Evolutionary conservation across 2,329 filamentous ascomycete genomes (phyloP), one percentile per base, ranked within the genome.

Genomic region (Arthrobotrys sphaeroides): DNA sequence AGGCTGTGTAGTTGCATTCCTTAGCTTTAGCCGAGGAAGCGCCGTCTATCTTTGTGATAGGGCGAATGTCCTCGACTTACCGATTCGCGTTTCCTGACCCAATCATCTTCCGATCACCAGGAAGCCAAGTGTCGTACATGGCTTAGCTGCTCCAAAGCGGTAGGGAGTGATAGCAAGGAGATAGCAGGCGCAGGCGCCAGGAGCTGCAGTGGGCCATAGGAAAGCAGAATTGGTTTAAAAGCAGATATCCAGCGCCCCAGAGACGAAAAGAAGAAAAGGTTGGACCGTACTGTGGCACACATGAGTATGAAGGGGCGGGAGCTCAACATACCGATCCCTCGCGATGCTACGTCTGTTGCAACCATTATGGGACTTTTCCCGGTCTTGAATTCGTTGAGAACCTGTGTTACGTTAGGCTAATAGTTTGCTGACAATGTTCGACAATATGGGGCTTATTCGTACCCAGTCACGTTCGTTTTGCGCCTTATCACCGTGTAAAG

Each of bases 281-380:
- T 64, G 72, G 72, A 75, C 72, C 72, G 59, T 66, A 59, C 72
- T 75, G 72, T 75, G 42, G 57, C 72, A 69, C 72, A 73, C 62
- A 60, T 75, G 72, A 75, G 72, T 64, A 67, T 26, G 28, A 33
- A 51, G 42, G 65, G 9, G 31, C 6, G 38, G 96, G 33, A 86
- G 82, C 96, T 93, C 83, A 97, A 97, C 47, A 99, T 94, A 82
- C 99, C 95, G 42, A 99, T 85, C 75, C 95, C 95, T 82, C 95
- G 91, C 59, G 95, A 95, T 40, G 95, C 95, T 72, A 99, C 93
- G 9, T 94, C 97, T 0, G 95, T 99, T 9, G 95, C 95, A 80
- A 98, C 91, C 81, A 99, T 86, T 68, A 99, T 91, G 0, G 94
- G 94, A 53, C 96, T 88, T 45, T 94, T 88, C 67, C 95, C 95